Percentiles rank a stretch among this genome's conserved stretches.
phyloP scores from a whole-genome alignment of 805 yeast genomes.

The Schizosaccharomyces lindneri region DNA sequence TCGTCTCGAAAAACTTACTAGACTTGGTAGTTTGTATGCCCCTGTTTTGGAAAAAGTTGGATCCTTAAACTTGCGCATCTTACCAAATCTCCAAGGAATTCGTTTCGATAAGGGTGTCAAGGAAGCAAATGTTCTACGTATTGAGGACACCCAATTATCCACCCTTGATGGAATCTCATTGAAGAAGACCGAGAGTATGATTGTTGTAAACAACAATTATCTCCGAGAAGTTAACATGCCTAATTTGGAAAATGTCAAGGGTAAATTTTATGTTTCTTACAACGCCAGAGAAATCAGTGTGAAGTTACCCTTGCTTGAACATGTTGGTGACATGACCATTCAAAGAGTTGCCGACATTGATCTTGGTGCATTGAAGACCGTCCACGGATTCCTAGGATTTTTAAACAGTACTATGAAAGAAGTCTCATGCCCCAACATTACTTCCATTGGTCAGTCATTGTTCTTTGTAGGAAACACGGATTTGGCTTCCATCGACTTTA shows the following conservation, averaged over 20 bases:
- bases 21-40: not conserved
- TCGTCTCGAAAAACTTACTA: not conserved
- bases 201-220: slow-evolving; percentile 68
- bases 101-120: not conserved
- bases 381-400: slow-evolving; percentile 68
- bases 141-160: slow-evolving; percentile 1
- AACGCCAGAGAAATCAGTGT: slow-evolving; percentile 59
- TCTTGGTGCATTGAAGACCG: slow-evolving; percentile 36
- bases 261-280: slow-evolving; percentile 48
- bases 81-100: not conserved
- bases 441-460: slow-evolving; percentile 44
- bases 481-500: slow-evolving; percentile 42
- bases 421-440: slow-evolving; percentile 21
- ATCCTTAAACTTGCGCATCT: not conserved
- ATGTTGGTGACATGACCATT: slow-evolving; percentile 78
- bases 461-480: slow-evolving; percentile 50
- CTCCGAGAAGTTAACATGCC: slow-evolving; percentile 43
- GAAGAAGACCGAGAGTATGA: not conserved
- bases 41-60: not conserved
- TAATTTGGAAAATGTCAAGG: slow-evolving; percentile 41
- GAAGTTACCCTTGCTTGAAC: slow-evolving; percentile 25
- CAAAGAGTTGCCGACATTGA: slow-evolving; percentile 55
- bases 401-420: slow-evolving; percentile 35
- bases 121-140: not conserved
- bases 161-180: not conserved